phyloP scores from a whole-genome alignment of 192 early-diverging fungal species.

The Linnemannia zychae region DNA sequence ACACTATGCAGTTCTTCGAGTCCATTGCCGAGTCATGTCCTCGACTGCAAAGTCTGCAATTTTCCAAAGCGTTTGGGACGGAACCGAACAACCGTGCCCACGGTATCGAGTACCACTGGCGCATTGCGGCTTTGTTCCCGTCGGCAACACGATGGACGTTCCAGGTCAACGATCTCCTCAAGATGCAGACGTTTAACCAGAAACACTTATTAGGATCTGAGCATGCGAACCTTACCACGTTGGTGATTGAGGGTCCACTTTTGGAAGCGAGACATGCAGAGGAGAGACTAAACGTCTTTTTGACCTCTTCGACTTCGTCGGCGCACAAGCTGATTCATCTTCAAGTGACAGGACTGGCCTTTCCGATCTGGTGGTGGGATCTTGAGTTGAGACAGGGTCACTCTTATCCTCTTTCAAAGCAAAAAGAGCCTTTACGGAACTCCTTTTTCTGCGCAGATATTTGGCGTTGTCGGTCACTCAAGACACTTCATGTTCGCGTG shows the following conservation, averaged over 20 bases:
- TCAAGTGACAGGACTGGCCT: background rate
- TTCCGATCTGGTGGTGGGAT: conserved; percentile 2
- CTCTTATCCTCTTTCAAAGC: background rate
- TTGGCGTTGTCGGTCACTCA: background rate
- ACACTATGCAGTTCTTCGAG: background rate
- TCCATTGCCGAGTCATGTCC: conserved; percentile 3
- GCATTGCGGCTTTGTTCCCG: background rate
- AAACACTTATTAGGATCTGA: background rate
- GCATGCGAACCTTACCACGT: background rate
- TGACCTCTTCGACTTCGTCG: background rate
- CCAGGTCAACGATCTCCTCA: background rate
- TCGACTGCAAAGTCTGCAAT: background rate
- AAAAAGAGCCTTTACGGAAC: background rate
- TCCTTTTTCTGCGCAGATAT: background rate
- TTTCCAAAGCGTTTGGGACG: background rate
- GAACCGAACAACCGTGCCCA: background rate
- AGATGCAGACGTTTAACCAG: background rate
- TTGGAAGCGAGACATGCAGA: background rate
- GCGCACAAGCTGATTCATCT: background rate
- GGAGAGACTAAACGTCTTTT: background rate
- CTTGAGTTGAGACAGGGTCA: background rate
- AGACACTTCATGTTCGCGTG: background rate
- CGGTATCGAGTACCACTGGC: background rate
- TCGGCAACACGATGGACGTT: background rate
- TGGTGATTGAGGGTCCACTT: background rate